Evolutionary conservation across 1,139 yeast genomes (phyloP), one percentile per base, ranked within the genome.

Genomic region (Nakaseomyces bracarensis): DNA sequence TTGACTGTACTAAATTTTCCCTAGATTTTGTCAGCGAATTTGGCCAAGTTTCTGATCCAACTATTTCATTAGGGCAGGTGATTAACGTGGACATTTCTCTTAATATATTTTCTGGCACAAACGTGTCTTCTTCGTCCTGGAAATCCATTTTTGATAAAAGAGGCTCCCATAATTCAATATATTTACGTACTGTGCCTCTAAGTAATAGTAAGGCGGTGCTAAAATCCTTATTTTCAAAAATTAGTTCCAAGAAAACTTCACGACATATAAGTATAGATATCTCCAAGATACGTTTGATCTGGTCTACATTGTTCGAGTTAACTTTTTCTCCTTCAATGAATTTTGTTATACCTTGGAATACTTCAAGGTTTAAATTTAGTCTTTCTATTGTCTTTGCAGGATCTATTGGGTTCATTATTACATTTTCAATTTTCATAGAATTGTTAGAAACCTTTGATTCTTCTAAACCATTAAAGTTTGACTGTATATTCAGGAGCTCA

Each of bases 131-230:
- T 15, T 40, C 43, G 36, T 44, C 50, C 11, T 27, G 35, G 23
- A 35, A 21, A 44, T 50, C 7, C 27, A 42, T 56, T 58, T 13
- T 64, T 56, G 33, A 65, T 54, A 70, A 64, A 55, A 44, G 64
- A 36, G 48, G 67, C 50, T 44, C 69, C 65, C 47, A 70, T 48
- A 46, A 61, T 44, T 30, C 60, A 41, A 49, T 64, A 53, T 42
- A 65, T 49, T 45, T 64, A 54, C 43, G 53, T 42, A 47, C 42
- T 31, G 46, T 65, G 21, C 61, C 57, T 43, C 79, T 65, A 34
- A 78, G 53, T 20, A 73, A 65, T 13, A 55, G 43, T 7, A 77
- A 54, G 0, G 82, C 78, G 21, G 53, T 53, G 10, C 60, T 51
- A 4, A 66, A 55, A 38, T 67, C 61, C 9, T 63, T 58, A 11